Evolutionary conservation across 306 rosid species (phyloP).

Genomic region (Citrullus colocynthis): DNA sequence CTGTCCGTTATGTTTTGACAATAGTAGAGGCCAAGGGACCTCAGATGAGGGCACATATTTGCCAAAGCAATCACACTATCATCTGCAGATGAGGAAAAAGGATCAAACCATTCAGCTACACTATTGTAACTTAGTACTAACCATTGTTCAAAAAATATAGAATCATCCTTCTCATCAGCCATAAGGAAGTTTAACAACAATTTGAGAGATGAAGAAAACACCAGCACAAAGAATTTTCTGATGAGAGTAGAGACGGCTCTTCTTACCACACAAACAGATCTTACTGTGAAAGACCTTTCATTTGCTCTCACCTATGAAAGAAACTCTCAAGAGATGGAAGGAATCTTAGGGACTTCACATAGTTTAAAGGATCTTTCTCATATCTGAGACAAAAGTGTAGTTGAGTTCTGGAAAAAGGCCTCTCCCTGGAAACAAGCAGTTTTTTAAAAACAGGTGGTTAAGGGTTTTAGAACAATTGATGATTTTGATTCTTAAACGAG

Average conservation of each 20-base stretch:
- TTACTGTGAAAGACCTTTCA: neutral
- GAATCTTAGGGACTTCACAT: neutral
- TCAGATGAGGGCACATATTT: slow-evolving; percentile 52
- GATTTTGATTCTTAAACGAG: neutral
- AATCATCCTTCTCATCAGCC: neutral
- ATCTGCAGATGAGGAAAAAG: slow-evolving; percentile 34
- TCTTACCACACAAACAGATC: neutral
- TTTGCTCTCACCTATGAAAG: neutral
- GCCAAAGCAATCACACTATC: slow-evolving; percentile 94
- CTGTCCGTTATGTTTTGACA: slow-evolving; percentile 90
- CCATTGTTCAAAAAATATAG: neutral
- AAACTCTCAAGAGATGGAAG: neutral
- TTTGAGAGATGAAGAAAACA: neutral
- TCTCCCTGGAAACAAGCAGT: neutral
- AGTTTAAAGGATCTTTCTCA: neutral
- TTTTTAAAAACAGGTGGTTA: neutral
- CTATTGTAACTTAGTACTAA: neutral
- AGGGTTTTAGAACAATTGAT: neutral
- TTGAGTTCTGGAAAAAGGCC: neutral
- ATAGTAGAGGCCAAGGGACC: slow-evolving; percentile 80
- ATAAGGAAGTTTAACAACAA: neutral
- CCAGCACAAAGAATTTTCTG: neutral
- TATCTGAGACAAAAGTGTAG: neutral
- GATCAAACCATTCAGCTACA: neutral
- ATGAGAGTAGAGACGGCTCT: neutral